Percentiles rank a stretch among this genome's conserved stretches.
These are phyloP conservation scores for Boletus subparvulus DNA, from an alignment of 768 basidiomycete genomes.

Conservation along the genomic window DNA sequence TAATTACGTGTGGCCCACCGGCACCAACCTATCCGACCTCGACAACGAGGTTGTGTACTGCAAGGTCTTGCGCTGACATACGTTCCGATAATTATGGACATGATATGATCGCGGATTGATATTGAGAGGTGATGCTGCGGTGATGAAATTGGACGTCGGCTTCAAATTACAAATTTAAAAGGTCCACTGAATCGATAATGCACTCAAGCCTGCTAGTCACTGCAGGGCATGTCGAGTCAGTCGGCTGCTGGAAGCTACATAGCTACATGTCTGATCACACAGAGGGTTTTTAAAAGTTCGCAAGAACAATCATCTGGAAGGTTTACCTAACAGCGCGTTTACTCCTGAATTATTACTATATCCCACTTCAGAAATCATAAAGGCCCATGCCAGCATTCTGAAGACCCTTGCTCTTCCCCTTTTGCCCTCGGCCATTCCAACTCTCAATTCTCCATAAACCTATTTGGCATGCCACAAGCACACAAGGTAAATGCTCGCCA, in stretches of 20 bases:
- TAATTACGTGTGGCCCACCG: neutral
- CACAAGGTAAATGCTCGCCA: constrained; percentile 44
- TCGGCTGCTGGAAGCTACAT: neutral
- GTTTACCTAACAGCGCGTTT: constrained; percentile 13
- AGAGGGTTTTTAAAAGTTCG: neutral
- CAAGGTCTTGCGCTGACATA: neutral
- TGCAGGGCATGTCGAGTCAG: neutral
- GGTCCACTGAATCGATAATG: too few species aligned
- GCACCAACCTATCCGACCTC: too few species aligned
- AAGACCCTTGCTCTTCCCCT: neutral
- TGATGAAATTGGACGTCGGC: neutral
- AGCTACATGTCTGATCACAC: neutral
- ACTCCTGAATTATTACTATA: constrained; percentile 6
- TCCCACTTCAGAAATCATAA: neutral
- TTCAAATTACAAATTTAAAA: neutral
- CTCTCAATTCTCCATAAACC: neutral
- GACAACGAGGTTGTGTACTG: too few species aligned
- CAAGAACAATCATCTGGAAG: neutral
- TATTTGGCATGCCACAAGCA: constrained; percentile 48
- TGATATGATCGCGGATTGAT: constrained; percentile 16
- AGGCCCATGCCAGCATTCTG: constrained; percentile 6
- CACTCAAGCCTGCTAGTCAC: neutral
- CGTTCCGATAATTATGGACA: neutral
- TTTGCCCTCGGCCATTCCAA: neutral
- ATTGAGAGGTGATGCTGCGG: constrained; percentile 11